Conservation (phyloP, 2,329 filamentous ascomycete species). For the Colletotrichum tropicicola region DNA sequence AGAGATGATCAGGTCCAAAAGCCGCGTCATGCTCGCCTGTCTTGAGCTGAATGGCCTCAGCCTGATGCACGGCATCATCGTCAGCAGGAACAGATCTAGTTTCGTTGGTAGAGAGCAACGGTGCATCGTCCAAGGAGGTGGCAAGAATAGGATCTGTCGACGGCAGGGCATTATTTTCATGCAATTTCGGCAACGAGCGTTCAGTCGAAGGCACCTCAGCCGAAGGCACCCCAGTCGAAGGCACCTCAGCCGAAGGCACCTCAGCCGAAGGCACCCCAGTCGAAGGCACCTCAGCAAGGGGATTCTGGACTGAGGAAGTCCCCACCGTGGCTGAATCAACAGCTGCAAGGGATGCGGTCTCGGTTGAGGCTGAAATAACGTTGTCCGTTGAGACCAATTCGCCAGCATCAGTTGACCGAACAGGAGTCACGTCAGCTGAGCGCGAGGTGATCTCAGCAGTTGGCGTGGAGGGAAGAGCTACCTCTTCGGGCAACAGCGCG, state of each 20-base stretch:
- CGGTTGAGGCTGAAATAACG: not conserved
- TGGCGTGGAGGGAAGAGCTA: not conserved
- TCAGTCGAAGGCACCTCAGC: not conserved
- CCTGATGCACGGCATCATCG: too few species aligned
- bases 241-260: not conserved
- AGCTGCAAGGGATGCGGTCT: not conserved
- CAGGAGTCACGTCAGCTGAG: not conserved
- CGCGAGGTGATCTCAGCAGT: not conserved
- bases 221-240: not conserved
- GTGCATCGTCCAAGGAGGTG: too few species aligned
- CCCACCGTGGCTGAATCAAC: not conserved
- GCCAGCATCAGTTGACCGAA: not conserved
- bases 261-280: not conserved
- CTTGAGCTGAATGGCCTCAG: too few species aligned
- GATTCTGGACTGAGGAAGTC: not conserved
- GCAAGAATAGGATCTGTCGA: too few species aligned
- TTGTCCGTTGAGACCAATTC: not conserved
- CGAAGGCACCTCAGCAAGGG: not conserved
- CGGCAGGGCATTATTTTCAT: too few species aligned
- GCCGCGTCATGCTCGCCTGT: too few species aligned
- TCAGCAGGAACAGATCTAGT: too few species aligned
- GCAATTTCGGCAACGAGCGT: too few species aligned
- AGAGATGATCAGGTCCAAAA: too few species aligned
- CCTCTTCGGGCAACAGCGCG: not conserved
- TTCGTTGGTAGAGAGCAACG: too few species aligned